Evolutionary conservation across 805 yeast species (phyloP).

Genomic region (Pichia rugopelliculosa): DNA sequence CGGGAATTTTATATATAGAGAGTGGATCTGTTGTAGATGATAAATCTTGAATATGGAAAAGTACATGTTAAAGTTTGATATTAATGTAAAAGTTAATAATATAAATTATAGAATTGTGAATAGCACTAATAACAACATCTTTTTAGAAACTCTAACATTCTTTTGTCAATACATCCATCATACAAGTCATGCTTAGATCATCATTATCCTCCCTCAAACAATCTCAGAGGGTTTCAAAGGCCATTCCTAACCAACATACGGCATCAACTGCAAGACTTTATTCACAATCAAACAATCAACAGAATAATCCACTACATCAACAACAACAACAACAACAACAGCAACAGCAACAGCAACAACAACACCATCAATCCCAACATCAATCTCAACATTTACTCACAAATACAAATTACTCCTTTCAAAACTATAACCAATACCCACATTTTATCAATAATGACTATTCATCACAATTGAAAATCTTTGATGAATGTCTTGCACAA

Average conservation of each 20-base stretch:
- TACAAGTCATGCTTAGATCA: neutral
- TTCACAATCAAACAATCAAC: conserved; percentile 10
- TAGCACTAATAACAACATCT: too few species aligned
- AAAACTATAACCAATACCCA: neutral
- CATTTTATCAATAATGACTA: neutral
- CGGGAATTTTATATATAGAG: too few species aligned
- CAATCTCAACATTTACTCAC: conserved; percentile 27
- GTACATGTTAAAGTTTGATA: too few species aligned
- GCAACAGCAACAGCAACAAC: conserved; percentile 41
- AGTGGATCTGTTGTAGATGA: too few species aligned
- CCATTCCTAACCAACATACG: neutral
- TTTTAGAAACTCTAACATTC: too few species aligned
- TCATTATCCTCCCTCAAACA: neutral
- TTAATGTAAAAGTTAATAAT: too few species aligned
- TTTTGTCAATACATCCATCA: too few species aligned
- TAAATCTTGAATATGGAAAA: too few species aligned
- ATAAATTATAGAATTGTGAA: too few species aligned
- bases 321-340: conserved; percentile 39
- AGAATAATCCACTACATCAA: too few species aligned
- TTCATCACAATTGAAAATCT: conserved; percentile 15
- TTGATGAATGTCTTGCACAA: conserved; percentile 40
- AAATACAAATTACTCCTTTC: conserved; percentile 18
- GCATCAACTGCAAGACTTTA: neutral
- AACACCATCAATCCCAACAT: conserved; percentile 32
- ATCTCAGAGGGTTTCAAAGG: neutral